phyloP scores from a whole-genome alignment of 2,329 filamentous ascomycete genomes.

The Trichophyton mentagrophytes region DNA sequence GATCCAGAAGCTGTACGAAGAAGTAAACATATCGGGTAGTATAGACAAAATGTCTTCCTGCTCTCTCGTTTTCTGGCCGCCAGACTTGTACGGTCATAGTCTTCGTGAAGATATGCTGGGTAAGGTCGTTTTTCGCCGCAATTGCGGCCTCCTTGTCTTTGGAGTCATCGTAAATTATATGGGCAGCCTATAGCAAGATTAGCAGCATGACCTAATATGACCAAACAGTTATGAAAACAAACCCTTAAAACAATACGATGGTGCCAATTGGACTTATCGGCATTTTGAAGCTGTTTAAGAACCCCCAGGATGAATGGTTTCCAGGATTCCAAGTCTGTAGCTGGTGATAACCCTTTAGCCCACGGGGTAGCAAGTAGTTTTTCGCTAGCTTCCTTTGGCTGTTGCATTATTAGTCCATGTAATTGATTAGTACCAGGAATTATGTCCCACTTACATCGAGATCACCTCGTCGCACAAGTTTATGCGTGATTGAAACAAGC shows the following conservation, averaged over 20 bases:
- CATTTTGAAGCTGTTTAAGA: slow-evolving; percentile 46
- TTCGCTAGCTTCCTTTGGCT: slow-evolving; percentile 37
- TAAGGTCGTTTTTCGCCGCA: slow-evolving; percentile 64
- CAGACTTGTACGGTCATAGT: slow-evolving; percentile 91
- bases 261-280: slow-evolving; percentile 91
- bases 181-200: slow-evolving; percentile 37
- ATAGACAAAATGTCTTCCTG: slow-evolving; percentile 83
- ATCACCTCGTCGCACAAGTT: slow-evolving; percentile 50
- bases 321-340: slow-evolving; percentile 42
- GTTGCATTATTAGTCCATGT: slow-evolving; percentile 24
- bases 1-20: slow-evolving; percentile 60
- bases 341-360: slow-evolving; percentile 38
- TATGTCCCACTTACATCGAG: slow-evolving; percentile 27
- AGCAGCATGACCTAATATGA: not conserved
- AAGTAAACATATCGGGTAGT: slow-evolving; percentile 77
- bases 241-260: slow-evolving; percentile 77
- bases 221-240: slow-evolving; percentile 21
- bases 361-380: slow-evolving; percentile 43
- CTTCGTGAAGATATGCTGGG: slow-evolving; percentile 78
- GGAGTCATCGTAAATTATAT: slow-evolving; percentile 47
- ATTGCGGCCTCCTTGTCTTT: slow-evolving; percentile 40
- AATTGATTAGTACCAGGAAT: slow-evolving; percentile 14
- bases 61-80: slow-evolving; percentile 77
- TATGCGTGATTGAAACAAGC: slow-evolving; percentile 67
- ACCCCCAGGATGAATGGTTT: slow-evolving; percentile 50